A percentile compares a stretch with the other conserved stretches of the same genome.
These are phyloP conservation scores for Arthroderma sp. DNA, from an alignment of 2,329 filamentous ascomycete genomes.

Conservation along the genomic window DNA sequence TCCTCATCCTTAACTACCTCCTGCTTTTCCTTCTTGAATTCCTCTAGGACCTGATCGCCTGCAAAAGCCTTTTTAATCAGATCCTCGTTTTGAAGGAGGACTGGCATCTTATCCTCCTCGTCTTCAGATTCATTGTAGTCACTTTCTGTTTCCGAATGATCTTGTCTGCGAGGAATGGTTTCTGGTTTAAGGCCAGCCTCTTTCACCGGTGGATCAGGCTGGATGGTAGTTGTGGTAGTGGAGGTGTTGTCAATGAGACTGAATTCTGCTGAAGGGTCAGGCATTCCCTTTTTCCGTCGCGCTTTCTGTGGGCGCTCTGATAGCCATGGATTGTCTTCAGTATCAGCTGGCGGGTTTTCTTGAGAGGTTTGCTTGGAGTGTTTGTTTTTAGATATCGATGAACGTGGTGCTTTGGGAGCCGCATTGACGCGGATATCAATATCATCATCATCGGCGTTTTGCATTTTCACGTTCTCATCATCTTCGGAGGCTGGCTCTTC, in stretches of 20 bases:
- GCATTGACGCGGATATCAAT: conserved; percentile 23
- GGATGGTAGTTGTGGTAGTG: neutral
- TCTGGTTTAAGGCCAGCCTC: neutral
- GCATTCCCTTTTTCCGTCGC: conserved; percentile 8
- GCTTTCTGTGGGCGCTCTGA: conserved; percentile 15
- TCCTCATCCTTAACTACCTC: conserved; percentile 61
- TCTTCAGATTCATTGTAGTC: conserved; percentile 33
- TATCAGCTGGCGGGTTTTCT: conserved; percentile 11
- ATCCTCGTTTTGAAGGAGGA: conserved; percentile 41
- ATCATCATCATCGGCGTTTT: conserved; percentile 17
- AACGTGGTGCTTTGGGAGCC: conserved; percentile 10
- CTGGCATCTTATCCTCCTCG: conserved; percentile 28
- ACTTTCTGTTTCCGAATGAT: conserved; percentile 1
- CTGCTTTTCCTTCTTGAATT: conserved; percentile 71
- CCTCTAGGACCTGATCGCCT: conserved; percentile 66
- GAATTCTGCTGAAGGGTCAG: conserved; percentile 5
- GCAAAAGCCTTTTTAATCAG: conserved; percentile 78
- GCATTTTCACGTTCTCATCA: conserved; percentile 10
- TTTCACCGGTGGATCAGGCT: neutral
- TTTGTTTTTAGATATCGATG: neutral
- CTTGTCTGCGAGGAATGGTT: neutral
- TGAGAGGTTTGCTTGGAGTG: conserved; percentile 4
- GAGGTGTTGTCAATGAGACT: conserved; percentile 11
- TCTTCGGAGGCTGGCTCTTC: conserved; percentile 46
- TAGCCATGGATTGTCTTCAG: conserved; percentile 25